Base-by-base conservation (phyloP, 140 eudicot genomes). In the Anethum foeniculum region DNA sequence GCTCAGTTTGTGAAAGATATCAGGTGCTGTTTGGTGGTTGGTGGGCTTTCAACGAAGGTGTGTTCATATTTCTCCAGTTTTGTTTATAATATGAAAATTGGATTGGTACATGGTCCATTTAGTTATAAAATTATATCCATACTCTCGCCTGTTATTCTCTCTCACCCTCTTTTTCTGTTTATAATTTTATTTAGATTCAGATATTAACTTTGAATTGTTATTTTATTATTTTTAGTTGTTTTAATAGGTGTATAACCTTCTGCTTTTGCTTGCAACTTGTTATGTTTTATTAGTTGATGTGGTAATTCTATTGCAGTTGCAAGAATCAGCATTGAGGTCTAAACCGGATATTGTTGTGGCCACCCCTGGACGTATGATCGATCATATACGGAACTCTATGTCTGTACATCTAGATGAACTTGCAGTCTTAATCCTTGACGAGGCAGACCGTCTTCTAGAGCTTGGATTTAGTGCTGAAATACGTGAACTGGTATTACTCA, bases 281-380 rank as follows among this genome's bases (percentile, higher is more conserved):
- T 54, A 58, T 77, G 64, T 8, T 64, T 21, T 21, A 34, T 27
- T 82, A 8, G 68, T 65, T 38, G 76, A 58, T 14, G 23, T 65
- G 28, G 32, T 30, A 27, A 77, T n/a, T 49, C 7, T 71, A 51
- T 85, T 58, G 83, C 90, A 95, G 99, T 88, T 82, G 82, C 99
- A 95, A 92, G 97, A 92, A 90, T 83, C 97, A 75, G 92, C 95
- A 51, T 81, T 95, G 86, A 90, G 97, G 86, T 85, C 97, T 9
- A 54, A 85, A 91, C 99, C 99, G 39, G 99, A 95, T 90, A 89
- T 95, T 76, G 99, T 95, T 69, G 97, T 95, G 85, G 99, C 99
- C 8, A 92, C 99, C 79, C 99, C 99, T 25, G 99, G 99, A 81
- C 97, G 99, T 49, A 89, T 95, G 91, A 92, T 95, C 78, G 99